A percentile compares a stretch with the other conserved stretches of the same genome.
These are phyloP conservation scores for Wickerhamomyces chambardii DNA, from an alignment of 805 yeast species.

Conservation along the genomic window DNA sequence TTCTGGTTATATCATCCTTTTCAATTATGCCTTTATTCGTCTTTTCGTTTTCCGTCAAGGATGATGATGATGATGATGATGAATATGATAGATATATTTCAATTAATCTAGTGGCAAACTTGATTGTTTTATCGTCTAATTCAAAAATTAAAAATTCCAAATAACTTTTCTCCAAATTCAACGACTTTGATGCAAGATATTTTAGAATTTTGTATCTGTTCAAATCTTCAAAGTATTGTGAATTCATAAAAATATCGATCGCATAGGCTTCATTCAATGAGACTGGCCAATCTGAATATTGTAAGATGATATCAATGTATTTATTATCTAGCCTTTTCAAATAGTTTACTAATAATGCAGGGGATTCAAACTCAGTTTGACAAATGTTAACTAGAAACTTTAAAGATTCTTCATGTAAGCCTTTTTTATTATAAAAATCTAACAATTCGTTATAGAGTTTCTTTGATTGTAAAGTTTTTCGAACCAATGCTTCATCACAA, in stretches of 20 bases:
- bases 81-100: slow-evolving; percentile 31
- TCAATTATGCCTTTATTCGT: no score
- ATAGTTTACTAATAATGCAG: slow-evolving; percentile 33
- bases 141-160: slow-evolving; percentile 40
- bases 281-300: slow-evolving; percentile 47
- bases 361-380: slow-evolving; percentile 5
- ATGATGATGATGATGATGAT: no score
- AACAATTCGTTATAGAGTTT: slow-evolving; percentile 57
- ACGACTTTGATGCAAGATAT: slow-evolving; percentile 28
- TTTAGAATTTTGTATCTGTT: slow-evolving; percentile 45
- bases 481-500: slow-evolving; percentile 62
- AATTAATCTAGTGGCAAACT: slow-evolving; percentile 35
- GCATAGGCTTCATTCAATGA: slow-evolving; percentile 26
- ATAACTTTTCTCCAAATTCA: slow-evolving; percentile 31
- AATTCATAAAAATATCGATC: slow-evolving; percentile 49
- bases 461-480: slow-evolving; percentile 35
- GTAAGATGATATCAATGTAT: slow-evolving; percentile 43
- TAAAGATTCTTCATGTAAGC: slow-evolving; percentile 59
- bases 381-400: slow-evolving; percentile 37
- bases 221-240: slow-evolving; percentile 49
- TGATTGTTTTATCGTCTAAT: slow-evolving; percentile 24
- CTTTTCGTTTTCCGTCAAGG: no score
- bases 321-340: slow-evolving; percentile 43
- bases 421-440: slow-evolving; percentile 65
- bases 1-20: no score